Conservation (phyloP, 371 early-diverging fungal species). For the Mucor plumbeus region DNA sequence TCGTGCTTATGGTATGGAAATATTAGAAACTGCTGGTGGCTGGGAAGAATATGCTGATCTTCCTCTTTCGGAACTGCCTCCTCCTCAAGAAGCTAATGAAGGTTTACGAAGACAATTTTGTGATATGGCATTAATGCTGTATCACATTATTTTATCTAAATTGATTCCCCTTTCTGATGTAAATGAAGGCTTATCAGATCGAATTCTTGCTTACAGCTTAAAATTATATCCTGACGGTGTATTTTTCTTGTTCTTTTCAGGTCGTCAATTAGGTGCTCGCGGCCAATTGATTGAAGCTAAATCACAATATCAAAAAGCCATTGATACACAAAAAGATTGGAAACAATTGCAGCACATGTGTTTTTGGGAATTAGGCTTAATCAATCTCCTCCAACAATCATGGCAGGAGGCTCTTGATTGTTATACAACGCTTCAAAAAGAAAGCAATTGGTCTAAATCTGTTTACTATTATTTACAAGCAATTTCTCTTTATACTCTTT, state of each 20-base stretch:
- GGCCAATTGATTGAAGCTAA: conserved; percentile 59
- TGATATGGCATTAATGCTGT: conserved; percentile 66
- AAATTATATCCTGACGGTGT: conserved; percentile 65
- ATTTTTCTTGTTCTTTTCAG: conserved; percentile 70
- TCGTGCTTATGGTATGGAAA: conserved; percentile 66
- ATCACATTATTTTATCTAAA: conserved; percentile 72
- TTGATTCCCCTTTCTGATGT: conserved; percentile 62
- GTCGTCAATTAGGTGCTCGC: conserved; percentile 56
- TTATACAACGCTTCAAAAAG: conserved; percentile 60
- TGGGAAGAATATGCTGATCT: conserved; percentile 41
- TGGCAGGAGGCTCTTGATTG: conserved; percentile 60
- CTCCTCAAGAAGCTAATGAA: conserved; percentile 36
- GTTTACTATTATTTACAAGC: conserved; percentile 74
- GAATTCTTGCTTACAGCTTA: conserved; percentile 52
- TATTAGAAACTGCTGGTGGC: conserved; percentile 64
- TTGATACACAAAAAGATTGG: conserved; percentile 69
- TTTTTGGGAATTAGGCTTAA: conserved; percentile 75
- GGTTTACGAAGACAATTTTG: conserved; percentile 61
- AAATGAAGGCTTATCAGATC: conserved; percentile 51
- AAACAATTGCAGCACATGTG: conserved; percentile 78
- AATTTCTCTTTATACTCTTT: conserved; percentile 49
- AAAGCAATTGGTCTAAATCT: conserved; percentile 82
- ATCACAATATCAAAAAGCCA: conserved; percentile 50
- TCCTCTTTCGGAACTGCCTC: conserved; percentile 15
- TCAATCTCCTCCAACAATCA: conserved; percentile 51